Conservation (phyloP, 2,329 filamentous ascomycete species). For the Penicillium expansum region DNA sequence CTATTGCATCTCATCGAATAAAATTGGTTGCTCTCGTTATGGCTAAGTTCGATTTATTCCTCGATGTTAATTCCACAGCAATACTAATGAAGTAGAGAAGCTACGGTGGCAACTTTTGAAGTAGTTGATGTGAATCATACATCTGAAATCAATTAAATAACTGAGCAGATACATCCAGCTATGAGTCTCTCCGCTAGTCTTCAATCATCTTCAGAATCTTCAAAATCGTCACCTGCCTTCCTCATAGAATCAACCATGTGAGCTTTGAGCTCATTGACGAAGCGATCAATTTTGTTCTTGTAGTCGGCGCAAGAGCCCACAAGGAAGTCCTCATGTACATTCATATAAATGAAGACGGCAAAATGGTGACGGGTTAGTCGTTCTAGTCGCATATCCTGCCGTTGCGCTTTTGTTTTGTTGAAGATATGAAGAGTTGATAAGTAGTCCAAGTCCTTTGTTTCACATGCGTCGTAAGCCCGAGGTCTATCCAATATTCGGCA, state of each 20-base stretch:
- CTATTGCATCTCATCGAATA: too few relatives aligned
- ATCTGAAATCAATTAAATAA: neutral
- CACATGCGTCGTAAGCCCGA: neutral
- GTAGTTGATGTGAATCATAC: too few relatives aligned
- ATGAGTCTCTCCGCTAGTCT: neutral
- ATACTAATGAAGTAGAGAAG: too few relatives aligned
- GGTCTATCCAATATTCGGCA: neutral
- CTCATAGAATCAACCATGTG: neutral
- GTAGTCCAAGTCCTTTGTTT: neutral
- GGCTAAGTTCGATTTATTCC: too few relatives aligned
- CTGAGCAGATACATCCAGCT: neutral
- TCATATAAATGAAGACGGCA: neutral
- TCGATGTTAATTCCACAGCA: too few relatives aligned
- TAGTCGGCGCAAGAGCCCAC: neutral
- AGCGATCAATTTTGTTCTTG: neutral
- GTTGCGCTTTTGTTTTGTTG: neutral
- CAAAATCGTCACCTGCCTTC: neutral
- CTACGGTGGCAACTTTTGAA: too few relatives aligned
- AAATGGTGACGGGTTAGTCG: neutral
- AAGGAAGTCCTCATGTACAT: neutral
- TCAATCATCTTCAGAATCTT: neutral
- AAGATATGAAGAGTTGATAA: neutral
- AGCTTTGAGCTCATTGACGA: neutral
- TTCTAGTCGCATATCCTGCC: neutral
- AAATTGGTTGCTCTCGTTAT: too few relatives aligned